A percentile compares a stretch with the other conserved stretches of the same genome.
Conservation (phyloP, 768 basidiomycete genomes). For the Amyloporia xantha region DNA sequence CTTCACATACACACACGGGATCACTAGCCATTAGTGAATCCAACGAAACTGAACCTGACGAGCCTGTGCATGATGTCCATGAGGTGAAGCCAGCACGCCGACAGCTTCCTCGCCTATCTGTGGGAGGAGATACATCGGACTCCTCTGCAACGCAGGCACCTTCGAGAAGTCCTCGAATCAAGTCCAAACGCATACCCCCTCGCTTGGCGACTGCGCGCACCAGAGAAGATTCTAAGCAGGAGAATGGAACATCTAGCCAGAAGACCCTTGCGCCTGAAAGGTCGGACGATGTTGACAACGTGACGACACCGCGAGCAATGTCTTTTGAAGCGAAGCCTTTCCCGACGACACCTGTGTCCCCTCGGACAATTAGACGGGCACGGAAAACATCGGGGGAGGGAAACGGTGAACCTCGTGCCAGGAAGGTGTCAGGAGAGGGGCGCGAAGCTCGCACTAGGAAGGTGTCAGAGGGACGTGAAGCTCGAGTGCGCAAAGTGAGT, state of each 20-base stretch:
- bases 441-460: conserved; percentile 29
- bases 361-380: conserved; percentile 17
- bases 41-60: conserved; percentile 21
- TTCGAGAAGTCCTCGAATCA: conserved; percentile 37
- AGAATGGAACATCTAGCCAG: conserved; percentile 28
- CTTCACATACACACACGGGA: conserved; percentile 25
- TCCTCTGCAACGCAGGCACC: conserved; percentile 36
- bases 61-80: conserved; percentile 13
- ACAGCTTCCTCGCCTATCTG: conserved; percentile 11
- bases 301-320: conserved; percentile 51
- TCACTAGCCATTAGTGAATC: conserved; percentile 26
- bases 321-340: conserved; percentile 35
- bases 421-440: conserved; percentile 35
- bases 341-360: conserved; percentile 24
- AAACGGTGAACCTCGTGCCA: conserved; percentile 22
- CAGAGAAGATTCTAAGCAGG: conserved; percentile 23
- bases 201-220: conserved; percentile 45
- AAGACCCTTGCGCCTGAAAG: conserved; percentile 45
- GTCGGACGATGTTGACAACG: conserved; percentile 36
- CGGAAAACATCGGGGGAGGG: conserved; percentile 19
- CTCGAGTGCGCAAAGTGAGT: conserved; percentile 24
- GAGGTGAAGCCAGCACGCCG: conserved; percentile 11
- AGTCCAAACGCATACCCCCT: conserved; percentile 43
- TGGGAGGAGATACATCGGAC: conserved; percentile 40
- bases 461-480: conserved; percentile 39